Percentiles rank a stretch among this genome's conserved stretches.
Evolutionary conservation across 495 filamentous ascomycete species (phyloP).

Genomic region (Hypoxylon lenormandii): DNA sequence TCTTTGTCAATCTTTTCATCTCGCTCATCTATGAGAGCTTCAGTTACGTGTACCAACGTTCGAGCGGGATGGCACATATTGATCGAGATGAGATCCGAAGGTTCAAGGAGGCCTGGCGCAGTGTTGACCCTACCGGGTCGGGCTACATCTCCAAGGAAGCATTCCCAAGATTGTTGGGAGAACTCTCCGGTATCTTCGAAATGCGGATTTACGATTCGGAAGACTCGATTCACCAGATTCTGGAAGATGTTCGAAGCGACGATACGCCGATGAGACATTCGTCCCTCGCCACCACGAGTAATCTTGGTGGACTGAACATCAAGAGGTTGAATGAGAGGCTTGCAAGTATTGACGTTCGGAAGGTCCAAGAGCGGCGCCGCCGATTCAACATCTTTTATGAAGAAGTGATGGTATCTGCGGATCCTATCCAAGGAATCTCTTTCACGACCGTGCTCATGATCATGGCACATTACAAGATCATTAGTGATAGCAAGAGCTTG

Average conservation of each 20-base stretch:
- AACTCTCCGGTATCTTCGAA: conserved; percentile 92
- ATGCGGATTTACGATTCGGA: conserved; percentile 97
- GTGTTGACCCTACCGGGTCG: conserved; percentile 87
- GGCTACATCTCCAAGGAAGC: conserved; percentile 92
- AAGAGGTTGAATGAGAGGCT: conserved; percentile 78
- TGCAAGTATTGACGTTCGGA: conserved; percentile 76
- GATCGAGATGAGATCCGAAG: conserved; percentile 91
- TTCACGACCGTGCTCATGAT: conserved; percentile 97
- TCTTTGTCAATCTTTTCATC: conserved; percentile 98
- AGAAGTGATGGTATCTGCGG: conserved; percentile 92
- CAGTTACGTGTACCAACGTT: conserved; percentile 97
- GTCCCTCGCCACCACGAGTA: conserved; percentile 62
- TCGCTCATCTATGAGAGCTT: conserved; percentile 99
- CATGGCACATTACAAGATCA: conserved; percentile 97
- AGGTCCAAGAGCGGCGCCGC: conserved; percentile 76
- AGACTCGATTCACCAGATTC: conserved; percentile 82
- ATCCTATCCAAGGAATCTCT: conserved; percentile 85
- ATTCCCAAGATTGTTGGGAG: conserved; percentile 88
- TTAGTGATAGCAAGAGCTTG: conserved; percentile 95
- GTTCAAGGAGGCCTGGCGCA: conserved; percentile 99
- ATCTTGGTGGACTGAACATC: conserved; percentile 77
- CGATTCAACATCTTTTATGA: conserved; percentile 94
- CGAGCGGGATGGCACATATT: conserved; percentile 83
- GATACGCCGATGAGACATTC: conserved; percentile 68
- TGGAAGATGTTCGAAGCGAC: conserved; percentile 78